Conservation (phyloP, 202 grass and related monocot genomes). For the Zizania palustris region DNA sequence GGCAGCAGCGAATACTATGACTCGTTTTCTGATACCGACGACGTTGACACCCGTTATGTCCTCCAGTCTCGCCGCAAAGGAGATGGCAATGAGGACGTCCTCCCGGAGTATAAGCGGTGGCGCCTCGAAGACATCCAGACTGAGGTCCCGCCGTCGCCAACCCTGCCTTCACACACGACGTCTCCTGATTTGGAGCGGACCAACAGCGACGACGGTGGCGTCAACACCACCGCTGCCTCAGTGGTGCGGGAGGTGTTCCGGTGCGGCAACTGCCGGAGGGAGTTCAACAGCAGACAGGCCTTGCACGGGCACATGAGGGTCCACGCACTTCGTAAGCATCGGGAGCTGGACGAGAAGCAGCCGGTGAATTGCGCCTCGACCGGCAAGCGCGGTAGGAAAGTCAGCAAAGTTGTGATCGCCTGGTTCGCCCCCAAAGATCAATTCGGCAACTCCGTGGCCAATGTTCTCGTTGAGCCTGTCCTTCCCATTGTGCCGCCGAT, state of each 20-base stretch:
- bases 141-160: too few species aligned
- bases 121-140: too few species aligned
- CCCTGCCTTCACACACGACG: background rate
- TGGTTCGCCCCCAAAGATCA: background rate
- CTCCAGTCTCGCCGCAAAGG: background rate
- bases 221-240: too few species aligned
- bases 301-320: slow-evolving; percentile 40
- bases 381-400: slow-evolving; percentile 20
- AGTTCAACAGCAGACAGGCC: slow-evolving; percentile 13
- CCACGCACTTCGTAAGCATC: background rate
- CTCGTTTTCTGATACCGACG: background rate
- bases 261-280: slow-evolving; percentile 20
- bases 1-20: background rate
- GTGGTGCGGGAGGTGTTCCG: background rate
- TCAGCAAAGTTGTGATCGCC: background rate
- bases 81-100: background rate
- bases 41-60: background rate
- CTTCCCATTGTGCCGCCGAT: background rate
- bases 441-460: background rate
- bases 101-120: background rate
- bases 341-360: background rate
- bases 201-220: slow-evolving; percentile 19
- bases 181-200: slow-evolving; percentile 9
- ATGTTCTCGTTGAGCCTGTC: background rate
- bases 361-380: background rate